Conservation (phyloP, 2,329 filamentous ascomycete species). For the Xylaria sp. region DNA sequence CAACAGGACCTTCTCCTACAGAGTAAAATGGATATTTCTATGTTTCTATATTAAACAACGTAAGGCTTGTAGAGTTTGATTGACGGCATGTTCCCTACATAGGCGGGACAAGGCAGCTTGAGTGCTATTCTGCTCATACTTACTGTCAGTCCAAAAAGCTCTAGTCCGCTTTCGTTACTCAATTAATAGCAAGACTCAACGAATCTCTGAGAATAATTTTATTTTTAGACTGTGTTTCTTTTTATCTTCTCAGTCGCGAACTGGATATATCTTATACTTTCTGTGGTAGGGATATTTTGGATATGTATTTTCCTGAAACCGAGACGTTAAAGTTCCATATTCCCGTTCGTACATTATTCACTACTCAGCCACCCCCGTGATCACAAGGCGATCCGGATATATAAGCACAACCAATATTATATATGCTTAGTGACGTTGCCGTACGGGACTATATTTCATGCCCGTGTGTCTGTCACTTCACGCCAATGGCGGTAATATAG, state of each 20-base stretch:
- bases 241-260: too few species aligned
- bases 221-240: too few species aligned
- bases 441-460: background rate
- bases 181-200: too few species aligned
- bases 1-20: background rate
- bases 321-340: too few species aligned
- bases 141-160: too few species aligned
- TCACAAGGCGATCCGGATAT: background rate
- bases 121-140: background rate
- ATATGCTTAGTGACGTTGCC: constrained; percentile 1
- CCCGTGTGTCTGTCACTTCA: constrained; percentile 5
- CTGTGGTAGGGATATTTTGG: too few species aligned
- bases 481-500: background rate
- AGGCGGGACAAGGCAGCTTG: background rate
- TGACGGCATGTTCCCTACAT: background rate
- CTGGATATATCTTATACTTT: too few species aligned
- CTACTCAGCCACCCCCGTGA: too few species aligned
- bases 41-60: background rate
- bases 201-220: too few species aligned
- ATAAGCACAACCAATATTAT: background rate
- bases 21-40: background rate
- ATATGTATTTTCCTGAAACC: too few species aligned
- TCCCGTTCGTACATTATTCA: too few species aligned
- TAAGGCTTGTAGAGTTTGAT: background rate
- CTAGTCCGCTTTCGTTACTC: too few species aligned